Evolutionary conservation across 2,329 filamentous ascomycete species (phyloP).

Genomic region (Fusarium staphyleae): DNA sequence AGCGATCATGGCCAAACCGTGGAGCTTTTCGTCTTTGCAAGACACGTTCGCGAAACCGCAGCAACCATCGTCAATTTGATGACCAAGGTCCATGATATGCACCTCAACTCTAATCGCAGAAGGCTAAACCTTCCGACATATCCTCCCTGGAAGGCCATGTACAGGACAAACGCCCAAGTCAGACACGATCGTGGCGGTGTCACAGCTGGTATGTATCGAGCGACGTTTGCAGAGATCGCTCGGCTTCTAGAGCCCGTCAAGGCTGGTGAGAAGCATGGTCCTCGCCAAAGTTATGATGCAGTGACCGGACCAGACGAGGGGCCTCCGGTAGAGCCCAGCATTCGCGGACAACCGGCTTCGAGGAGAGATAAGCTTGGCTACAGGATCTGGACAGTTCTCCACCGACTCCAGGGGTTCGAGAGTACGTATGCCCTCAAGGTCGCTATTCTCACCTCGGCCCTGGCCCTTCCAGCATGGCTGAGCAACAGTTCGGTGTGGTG

Average conservation of each 20-base stretch:
- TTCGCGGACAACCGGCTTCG: constrained; percentile 44
- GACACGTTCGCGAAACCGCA: constrained; percentile 61
- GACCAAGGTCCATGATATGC: constrained; percentile 57
- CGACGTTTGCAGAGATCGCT: constrained; percentile 54
- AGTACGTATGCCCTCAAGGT: constrained; percentile 65
- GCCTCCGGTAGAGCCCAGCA: constrained; percentile 50
- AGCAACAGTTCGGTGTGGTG: constrained; percentile 56
- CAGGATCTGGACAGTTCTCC: constrained; percentile 57
- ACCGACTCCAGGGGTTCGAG: constrained; percentile 64
- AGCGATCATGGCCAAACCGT: constrained; percentile 58
- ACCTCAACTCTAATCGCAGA: constrained; percentile 49
- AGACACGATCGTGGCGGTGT: constrained; percentile 65
- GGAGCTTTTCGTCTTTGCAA: constrained; percentile 61
- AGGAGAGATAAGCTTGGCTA: constrained; percentile 53
- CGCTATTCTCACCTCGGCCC: constrained; percentile 56
- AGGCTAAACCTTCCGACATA: constrained; percentile 60
- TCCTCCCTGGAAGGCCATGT: constrained; percentile 59
- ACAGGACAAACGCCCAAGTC: constrained; percentile 63
- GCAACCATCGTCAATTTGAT: constrained; percentile 56
- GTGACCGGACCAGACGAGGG: constrained; percentile 40
- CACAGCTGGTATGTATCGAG: constrained; percentile 59
- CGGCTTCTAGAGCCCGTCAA: constrained; percentile 54
- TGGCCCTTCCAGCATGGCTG: constrained; percentile 63
- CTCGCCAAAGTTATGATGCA: constrained; percentile 32
- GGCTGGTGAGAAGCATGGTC: constrained; percentile 45